A percentile compares a stretch with the other conserved stretches of the same genome.
Evolutionary conservation across 2,329 filamentous ascomycete species (phyloP).

Genomic region (Cladophialophora psammophila): DNA sequence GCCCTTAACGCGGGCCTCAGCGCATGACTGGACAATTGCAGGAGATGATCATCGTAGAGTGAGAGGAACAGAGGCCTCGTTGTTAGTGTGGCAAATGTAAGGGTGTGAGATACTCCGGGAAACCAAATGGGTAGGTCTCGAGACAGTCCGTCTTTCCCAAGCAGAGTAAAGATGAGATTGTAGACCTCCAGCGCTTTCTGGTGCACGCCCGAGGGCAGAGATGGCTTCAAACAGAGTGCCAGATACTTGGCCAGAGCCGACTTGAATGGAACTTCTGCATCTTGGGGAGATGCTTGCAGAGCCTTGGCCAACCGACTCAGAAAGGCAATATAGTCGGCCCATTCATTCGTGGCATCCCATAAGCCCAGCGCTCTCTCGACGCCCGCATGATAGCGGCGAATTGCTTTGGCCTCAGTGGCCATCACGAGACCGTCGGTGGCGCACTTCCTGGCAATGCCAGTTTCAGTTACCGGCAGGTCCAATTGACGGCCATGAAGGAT

Average conservation of each 20-base stretch:
- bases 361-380: conserved; percentile 86
- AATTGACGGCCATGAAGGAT: background rate
- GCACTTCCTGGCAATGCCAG: conserved; percentile 7
- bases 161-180: conserved; percentile 82
- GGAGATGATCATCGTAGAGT: conserved; percentile 80
- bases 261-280: conserved; percentile 80
- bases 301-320: conserved; percentile 91
- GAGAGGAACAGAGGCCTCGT: conserved; percentile 86
- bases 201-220: conserved; percentile 92
- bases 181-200: conserved; percentile 98
- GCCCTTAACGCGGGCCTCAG: conserved; percentile 89
- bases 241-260: conserved; percentile 84
- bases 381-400: conserved; percentile 86
- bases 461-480: background rate
- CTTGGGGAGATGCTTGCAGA: conserved; percentile 78
- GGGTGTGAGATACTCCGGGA: conserved; percentile 83
- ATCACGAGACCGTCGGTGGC: conserved; percentile 17
- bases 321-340: conserved; percentile 99
- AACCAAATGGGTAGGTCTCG: conserved; percentile 86
- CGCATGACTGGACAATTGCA: conserved; percentile 72
- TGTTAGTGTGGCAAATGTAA: conserved; percentile 93
- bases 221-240: conserved; percentile 92
- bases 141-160: conserved; percentile 76
- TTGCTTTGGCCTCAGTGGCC: conserved; percentile 67
- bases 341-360: conserved; percentile 96